phyloP scores from a whole-genome alignment of 2,329 filamentous ascomycete genomes.

The Diplocarpon rosae region DNA sequence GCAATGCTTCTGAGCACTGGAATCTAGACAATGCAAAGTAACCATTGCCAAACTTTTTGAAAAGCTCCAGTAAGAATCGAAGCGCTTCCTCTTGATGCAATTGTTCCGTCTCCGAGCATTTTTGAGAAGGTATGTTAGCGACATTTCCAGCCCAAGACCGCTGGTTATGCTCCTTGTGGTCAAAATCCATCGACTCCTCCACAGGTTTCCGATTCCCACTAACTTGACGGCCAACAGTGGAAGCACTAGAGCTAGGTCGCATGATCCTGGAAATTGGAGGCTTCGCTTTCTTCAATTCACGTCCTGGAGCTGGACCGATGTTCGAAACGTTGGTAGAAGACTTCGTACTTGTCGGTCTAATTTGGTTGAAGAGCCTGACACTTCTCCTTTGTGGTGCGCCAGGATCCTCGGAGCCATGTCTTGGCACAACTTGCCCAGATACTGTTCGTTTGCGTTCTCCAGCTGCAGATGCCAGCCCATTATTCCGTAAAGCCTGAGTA shows the following conservation, averaged over 20 bases:
- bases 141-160: constrained; percentile 21
- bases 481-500: constrained; percentile 17
- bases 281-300: constrained; percentile 77
- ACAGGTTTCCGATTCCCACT: constrained; percentile 81
- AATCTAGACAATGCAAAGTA: constrained; percentile 73
- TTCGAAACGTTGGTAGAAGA: constrained; percentile 40
- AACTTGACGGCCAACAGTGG: constrained; percentile 73
- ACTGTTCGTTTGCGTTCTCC: constrained; percentile 78
- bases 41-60: constrained; percentile 70
- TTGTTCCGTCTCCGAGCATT: constrained; percentile 36
- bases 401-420: constrained; percentile 47
- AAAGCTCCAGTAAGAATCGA: constrained; percentile 65
- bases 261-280: constrained; percentile 58
- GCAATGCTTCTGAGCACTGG: constrained; percentile 65
- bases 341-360: constrained; percentile 43
- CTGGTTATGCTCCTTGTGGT: constrained; percentile 47
- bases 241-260: constrained; percentile 53
- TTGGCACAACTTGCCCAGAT: constrained; percentile 64
- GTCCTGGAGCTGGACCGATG: constrained; percentile 47
- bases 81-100: constrained; percentile 65
- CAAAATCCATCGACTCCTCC: constrained; percentile 56
- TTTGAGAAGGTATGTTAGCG: constrained; percentile 17
- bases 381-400: constrained; percentile 57
- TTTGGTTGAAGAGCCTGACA: constrained; percentile 60
- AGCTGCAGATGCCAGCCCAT: constrained; percentile 24